Conservation (phyloP, 345 rosid species). For the Salix exigua region DNA sequence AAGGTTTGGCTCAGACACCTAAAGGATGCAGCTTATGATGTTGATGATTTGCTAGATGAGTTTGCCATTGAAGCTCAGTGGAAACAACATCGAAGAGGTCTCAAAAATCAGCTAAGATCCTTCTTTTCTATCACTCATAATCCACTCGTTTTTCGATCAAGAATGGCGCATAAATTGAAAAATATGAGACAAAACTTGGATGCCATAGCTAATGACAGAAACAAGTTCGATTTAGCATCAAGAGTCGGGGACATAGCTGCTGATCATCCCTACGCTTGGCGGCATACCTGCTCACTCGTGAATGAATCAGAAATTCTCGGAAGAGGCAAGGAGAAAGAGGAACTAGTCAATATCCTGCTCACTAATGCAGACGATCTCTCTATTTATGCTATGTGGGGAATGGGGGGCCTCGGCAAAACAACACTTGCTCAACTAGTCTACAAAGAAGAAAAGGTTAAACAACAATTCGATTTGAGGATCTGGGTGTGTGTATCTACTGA, state of each 20-base stretch:
- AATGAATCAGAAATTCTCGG: conserved; percentile 4
- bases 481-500: conserved; percentile 11
- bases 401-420: not conserved
- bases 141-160: not conserved
- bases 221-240: not conserved
- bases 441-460: not conserved
- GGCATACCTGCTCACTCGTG: not conserved
- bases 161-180: not conserved
- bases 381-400: conserved; percentile 7
- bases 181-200: not conserved
- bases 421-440: conserved; percentile 6
- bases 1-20: too few relatives aligned
- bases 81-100: not conserved
- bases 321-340: not conserved
- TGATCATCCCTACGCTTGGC: not conserved
- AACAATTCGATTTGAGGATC: not conserved
- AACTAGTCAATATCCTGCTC: not conserved
- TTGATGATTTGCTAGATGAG: conserved; percentile 6
- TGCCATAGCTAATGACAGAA: not conserved
- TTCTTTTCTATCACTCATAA: not conserved
- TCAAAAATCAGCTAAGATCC: not conserved
- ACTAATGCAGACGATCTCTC: not conserved
- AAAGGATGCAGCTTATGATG: conserved; percentile 5
- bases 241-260: too few relatives aligned
- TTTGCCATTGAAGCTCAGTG: not conserved